phyloP scores from a whole-genome alignment of 2,329 filamentous ascomycete species.

The Xylariaceae sp. region DNA sequence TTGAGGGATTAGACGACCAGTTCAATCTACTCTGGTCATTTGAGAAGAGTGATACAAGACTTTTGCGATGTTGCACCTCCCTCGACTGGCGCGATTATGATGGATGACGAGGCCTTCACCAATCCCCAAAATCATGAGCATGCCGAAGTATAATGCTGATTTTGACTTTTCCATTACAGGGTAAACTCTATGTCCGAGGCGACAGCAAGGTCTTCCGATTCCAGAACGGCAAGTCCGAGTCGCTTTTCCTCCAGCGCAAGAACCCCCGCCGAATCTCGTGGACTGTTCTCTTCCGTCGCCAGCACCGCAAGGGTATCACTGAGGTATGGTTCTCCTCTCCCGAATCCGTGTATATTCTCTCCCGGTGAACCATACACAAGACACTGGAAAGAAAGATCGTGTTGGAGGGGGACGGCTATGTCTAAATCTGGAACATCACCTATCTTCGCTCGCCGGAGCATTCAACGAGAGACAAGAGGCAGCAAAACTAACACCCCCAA shows the following conservation, averaged over 20 bases:
- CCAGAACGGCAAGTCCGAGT: constrained; percentile 99
- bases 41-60: too few relatives aligned
- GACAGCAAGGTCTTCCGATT: constrained; percentile 99
- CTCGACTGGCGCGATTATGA: too few relatives aligned
- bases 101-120: too few relatives aligned
- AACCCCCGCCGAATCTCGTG: constrained; percentile 99
- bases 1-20: constrained; percentile 1
- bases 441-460: neutral
- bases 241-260: constrained; percentile 99
- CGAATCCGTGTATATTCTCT: too few relatives aligned
- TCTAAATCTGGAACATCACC: neutral
- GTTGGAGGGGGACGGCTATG: too few relatives aligned
- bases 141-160: constrained; percentile 8
- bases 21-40: too few relatives aligned
- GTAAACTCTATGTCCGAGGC: constrained; percentile 98
- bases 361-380: too few relatives aligned
- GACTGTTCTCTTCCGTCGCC: constrained; percentile 96
- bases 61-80: constrained; percentile 5
- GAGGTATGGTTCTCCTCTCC: constrained; percentile 66
- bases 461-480: neutral
- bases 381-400: too few relatives aligned
- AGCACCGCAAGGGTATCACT: constrained; percentile 99
- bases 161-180: constrained; percentile 58
- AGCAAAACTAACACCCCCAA: constrained; percentile 46
- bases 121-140: too few relatives aligned